Conservation (phyloP, 1,284 basidiomycete species). For the Tetrapyrgos nigripes region DNA sequence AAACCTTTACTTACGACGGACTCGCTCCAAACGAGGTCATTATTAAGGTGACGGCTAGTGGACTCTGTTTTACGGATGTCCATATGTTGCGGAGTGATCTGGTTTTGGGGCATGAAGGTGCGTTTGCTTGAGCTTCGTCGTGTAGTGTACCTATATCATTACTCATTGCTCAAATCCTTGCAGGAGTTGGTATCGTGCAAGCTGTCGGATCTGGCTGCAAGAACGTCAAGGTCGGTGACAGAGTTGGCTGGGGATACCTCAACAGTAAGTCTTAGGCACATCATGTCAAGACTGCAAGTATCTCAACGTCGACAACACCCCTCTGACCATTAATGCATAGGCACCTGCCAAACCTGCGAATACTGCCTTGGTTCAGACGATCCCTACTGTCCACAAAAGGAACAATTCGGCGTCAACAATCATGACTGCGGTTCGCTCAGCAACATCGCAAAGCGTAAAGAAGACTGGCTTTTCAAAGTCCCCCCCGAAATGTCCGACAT, state of each 20-base stretch:
- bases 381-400: constrained; percentile 40
- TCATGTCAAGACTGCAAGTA: too few species aligned
- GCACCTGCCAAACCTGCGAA: constrained; percentile 16
- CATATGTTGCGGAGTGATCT: constrained; percentile 33
- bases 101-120: constrained; percentile 55
- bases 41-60: constrained; percentile 44
- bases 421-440: constrained; percentile 63
- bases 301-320: neutral
- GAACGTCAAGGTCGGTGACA: constrained; percentile 48
- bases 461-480: constrained; percentile 69
- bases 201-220: constrained; percentile 52
- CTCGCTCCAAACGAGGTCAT: constrained; percentile 36
- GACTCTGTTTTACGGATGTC: constrained; percentile 53
- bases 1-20: neutral
- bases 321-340: neutral
- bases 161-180: neutral
- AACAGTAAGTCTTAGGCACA: constrained; percentile 2
- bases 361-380: constrained; percentile 42
- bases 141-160: too few species aligned
- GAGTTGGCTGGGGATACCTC: constrained; percentile 17
- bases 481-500: constrained; percentile 59
- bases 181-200: constrained; percentile 49
- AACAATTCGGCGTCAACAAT: constrained; percentile 51
- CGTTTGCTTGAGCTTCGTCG: neutral
- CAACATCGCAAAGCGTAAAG: constrained; percentile 62